These are phyloP conservation scores for Osmanthus fragrans DNA, from an alignment of 257 asterid species.

Conservation along the genomic window DNA sequence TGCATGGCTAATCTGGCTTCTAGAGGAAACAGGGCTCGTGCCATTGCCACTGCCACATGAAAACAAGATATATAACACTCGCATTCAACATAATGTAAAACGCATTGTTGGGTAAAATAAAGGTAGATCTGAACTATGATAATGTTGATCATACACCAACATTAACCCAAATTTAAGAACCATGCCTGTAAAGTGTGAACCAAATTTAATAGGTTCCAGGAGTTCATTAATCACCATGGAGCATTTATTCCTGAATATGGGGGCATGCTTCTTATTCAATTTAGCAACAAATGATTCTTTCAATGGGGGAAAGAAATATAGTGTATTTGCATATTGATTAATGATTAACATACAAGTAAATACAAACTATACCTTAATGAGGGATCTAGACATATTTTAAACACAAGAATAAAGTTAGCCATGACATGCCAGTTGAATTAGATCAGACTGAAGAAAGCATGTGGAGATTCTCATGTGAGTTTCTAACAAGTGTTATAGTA, in stretches of 20 bases:
- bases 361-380: neutral
- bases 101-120: neutral
- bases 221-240: neutral
- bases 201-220: neutral
- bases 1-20: constrained; percentile 90
- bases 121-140: neutral
- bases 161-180: neutral
- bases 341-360: neutral
- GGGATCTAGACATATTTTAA: neutral
- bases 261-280: neutral
- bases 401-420: neutral
- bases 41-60: constrained; percentile 72
- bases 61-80: neutral
- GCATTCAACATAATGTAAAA: neutral
- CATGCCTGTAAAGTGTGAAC: neutral
- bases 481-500: neutral
- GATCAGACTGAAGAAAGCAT: no score
- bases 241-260: neutral
- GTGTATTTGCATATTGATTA: neutral
- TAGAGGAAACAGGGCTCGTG: constrained; percentile 68
- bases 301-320: neutral
- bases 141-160: neutral
- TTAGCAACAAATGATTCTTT: neutral
- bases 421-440: neutral
- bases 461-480: neutral